Evolutionary conservation across 2,329 filamentous ascomycete species (phyloP), one percentile per base, ranked within the genome.

Genomic region (Sporothrix variecibatus): DNA sequence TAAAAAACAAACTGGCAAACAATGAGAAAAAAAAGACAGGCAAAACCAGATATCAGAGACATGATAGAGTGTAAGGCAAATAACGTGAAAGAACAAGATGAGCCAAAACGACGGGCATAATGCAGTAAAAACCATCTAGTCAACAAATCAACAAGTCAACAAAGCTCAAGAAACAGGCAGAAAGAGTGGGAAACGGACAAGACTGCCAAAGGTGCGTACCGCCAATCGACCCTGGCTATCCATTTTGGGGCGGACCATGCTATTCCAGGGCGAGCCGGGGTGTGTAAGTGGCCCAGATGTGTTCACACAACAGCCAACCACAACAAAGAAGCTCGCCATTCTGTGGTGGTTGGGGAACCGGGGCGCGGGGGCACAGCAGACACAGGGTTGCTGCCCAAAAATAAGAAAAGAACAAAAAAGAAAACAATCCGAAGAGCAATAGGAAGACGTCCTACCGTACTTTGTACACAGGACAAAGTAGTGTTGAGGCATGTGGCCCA

Each of bases 311-410:
- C 31, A 43, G 51, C 72, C 72, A 73, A 73, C 72, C 72, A 73
- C 49, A 67, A n/a, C 11, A 38, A 28, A 51, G 26, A 64, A 65
- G 40, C 12, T 17, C 3, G 31, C 12, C 49, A 5, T 60, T 26
- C 69, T 60, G 23, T 4, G 38, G 69, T n/a, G n/a, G 62, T 31
- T 17, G 38, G 17, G 23, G 26, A 31, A 20, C 62, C 12, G 43
- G 43, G 4, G 49, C 20, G 31, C 7, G 26, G 23, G 46, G 46
- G 20, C 17, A 6, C 49, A 51, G 17, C 17, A 53, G 51, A 23
- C 5, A 20, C 17, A 67, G 31, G 34, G 51, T 68, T 73, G 72
- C 49, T 69, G 64, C 64, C 71, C 71, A 68, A 73, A 49, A 73
- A 72, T 28, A 40, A 58, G n/a, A 28, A 28, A 20, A 34, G 15